Evolutionary conservation across 306 rosid species (phyloP).

Genomic region (Dalbergia cultrata): DNA sequence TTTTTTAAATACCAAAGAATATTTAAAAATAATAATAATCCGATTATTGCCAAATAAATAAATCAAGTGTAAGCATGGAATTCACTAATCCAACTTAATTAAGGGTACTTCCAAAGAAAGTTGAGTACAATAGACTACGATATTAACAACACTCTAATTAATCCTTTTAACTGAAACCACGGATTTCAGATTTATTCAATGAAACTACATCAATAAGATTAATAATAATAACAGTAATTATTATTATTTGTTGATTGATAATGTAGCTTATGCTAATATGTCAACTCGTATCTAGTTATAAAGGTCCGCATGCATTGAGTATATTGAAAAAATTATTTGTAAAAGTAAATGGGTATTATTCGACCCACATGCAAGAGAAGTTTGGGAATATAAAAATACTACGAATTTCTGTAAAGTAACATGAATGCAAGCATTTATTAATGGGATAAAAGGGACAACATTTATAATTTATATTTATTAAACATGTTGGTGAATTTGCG

Average conservation of each 20-base stretch:
- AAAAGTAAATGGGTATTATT: background rate
- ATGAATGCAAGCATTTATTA: constrained; percentile 6
- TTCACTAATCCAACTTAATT: no score
- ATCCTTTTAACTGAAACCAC: background rate
- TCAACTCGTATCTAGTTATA: background rate
- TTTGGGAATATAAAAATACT: constrained; percentile 8
- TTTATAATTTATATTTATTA: constrained; percentile 25
- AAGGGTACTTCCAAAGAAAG: no score
- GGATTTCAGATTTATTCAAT: background rate
- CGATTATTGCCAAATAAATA: no score
- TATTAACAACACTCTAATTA: no score
- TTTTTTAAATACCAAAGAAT: no score
- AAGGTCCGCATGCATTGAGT: constrained; percentile 20
- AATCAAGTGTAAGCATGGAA: no score
- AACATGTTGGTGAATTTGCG: constrained; percentile 15
- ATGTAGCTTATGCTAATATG: background rate
- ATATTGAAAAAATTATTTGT: background rate
- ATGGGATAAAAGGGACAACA: background rate
- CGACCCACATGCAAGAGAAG: constrained; percentile 43
- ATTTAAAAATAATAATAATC: no score
- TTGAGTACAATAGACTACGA: no score
- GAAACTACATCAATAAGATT: background rate
- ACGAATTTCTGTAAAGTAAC: constrained; percentile 18
- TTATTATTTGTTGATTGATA: background rate
- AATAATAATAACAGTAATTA: no score